Evolutionary conservation across 2,329 filamentous ascomycete genomes (phyloP), one percentile per base, ranked within the genome.

Genomic region (Alternaria novae-zelandiae): DNA sequence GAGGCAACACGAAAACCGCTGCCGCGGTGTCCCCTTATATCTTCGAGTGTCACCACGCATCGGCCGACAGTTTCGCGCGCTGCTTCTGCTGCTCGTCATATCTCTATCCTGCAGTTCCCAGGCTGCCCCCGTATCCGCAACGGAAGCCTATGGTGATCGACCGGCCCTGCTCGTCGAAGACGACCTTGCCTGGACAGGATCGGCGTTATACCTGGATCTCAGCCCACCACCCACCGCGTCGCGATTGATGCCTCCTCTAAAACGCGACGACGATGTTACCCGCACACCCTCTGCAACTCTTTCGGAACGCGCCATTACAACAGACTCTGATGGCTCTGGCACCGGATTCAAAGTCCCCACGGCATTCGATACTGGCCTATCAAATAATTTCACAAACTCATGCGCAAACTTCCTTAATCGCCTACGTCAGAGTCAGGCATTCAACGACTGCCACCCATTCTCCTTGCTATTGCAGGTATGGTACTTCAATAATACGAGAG

Each of bases 401-500:
- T 94, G 91, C 74, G 87, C 89, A 4, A 77, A 76, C 6, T 94
- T 95, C 80, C 90, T 97, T 78, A 83, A 87, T 55, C 79, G 78
- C 3, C 88, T 97, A 71, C 85, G 96, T 54, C 82, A 81, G 50
- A 87, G 92, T 74, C 76, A 85, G 6, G 89, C 87, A 4, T 93
- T 96, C 71, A 86, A 88, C 70, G 79, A 86, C 55, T 98, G 95
- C 82, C 88, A 94, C 69, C 93, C 95, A 0, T 84, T 97, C 61
- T 97, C 94, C 1, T 85, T 97, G 72, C 87, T 98, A 68, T 84
- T 98, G 10, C 88, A 92, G 83, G 91, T 92, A 82, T 75, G 36
- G 87, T 66, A 20, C 30, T 17, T 17, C n/a, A 13, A 30, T 17
- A 8, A 49, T 28, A 28, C 20, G 17, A 12, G 25, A 10, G 6